A percentile compares a stretch with the other conserved stretches of the same genome.
Conservation (phyloP, 2,329 filamentous ascomycete genomes). For the Paracamarosporium sp. region DNA sequence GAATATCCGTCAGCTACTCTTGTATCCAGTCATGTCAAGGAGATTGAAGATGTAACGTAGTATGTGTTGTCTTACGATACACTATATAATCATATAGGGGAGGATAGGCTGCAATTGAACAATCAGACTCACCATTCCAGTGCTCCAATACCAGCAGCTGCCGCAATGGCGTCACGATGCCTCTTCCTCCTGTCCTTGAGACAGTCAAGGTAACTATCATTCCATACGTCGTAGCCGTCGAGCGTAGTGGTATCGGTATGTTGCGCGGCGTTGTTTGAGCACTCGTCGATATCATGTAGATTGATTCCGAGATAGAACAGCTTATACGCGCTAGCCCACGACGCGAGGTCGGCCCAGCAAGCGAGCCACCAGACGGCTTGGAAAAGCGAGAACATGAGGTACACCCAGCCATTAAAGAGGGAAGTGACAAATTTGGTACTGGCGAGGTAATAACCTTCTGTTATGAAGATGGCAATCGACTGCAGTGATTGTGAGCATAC, state of each 20-base stretch:
- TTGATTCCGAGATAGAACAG: background rate
- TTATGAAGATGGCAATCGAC: constrained; percentile 9
- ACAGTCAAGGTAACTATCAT: background rate
- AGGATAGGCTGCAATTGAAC: no score
- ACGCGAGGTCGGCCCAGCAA: constrained; percentile 13
- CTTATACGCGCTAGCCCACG: constrained; percentile 10
- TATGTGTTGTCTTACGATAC: no score
- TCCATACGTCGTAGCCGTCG: background rate
- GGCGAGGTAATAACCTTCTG: constrained; percentile 9
- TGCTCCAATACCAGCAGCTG: constrained; percentile 12
- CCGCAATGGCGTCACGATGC: constrained; percentile 8
- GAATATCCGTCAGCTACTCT: background rate
- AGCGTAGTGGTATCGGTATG: background rate
- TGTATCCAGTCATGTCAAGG: no score
- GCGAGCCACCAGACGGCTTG: constrained; percentile 14
- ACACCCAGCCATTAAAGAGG: constrained; percentile 10
- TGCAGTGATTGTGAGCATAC: constrained; percentile 5
- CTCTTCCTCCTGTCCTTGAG: constrained; percentile 3
- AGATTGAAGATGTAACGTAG: no score
- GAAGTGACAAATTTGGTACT: constrained; percentile 1
- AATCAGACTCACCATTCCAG: constrained; percentile 6
- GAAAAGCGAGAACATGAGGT: constrained; percentile 8
- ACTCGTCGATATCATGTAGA: background rate
- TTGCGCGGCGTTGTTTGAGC: background rate
- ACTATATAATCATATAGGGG: no score